phyloP scores from a whole-genome alignment of 2,329 filamentous ascomycete species.

The Leptosphaerulina australis region DNA sequence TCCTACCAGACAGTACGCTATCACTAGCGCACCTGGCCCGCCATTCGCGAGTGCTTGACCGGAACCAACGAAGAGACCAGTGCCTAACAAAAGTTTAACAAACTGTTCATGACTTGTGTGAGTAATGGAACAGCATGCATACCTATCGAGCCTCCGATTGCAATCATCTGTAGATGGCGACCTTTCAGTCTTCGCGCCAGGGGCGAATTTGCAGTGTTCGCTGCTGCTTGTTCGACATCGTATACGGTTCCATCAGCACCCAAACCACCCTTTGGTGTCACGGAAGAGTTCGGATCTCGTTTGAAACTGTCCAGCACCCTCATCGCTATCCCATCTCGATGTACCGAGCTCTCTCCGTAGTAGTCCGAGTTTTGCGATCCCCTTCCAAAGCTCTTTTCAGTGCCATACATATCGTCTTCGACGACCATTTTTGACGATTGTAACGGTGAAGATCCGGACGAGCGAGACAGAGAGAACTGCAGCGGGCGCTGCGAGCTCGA shows the following conservation, averaged over 20 bases:
- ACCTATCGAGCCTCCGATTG: conserved; percentile 78
- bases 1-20: conserved; percentile 67
- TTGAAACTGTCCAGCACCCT: conserved; percentile 54
- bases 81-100: conserved; percentile 37
- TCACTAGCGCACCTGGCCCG: conserved; percentile 47
- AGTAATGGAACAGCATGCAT: conserved; percentile 31
- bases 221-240: conserved; percentile 67
- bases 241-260: conserved; percentile 62
- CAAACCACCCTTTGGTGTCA: conserved; percentile 54
- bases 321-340: conserved; percentile 41
- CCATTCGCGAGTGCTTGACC: conserved; percentile 49
- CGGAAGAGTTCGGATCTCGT: conserved; percentile 49
- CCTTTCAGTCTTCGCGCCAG: conserved; percentile 66
- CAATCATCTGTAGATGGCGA: conserved; percentile 68
- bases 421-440: conserved; percentile 31
- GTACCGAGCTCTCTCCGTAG: conserved; percentile 47
- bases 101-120: conserved; percentile 4
- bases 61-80: conserved; percentile 83
- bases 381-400: conserved; percentile 49
- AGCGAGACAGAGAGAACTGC: conserved; percentile 17
- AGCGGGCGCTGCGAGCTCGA: conserved; percentile 30
- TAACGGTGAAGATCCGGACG: conserved; percentile 9
- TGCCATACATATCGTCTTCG: conserved; percentile 47
- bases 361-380: conserved; percentile 44
- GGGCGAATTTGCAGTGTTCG: conserved; percentile 72